Evolutionary conservation across 1,139 yeast species (phyloP).

Genomic region (Taphrina flavorubra): DNA sequence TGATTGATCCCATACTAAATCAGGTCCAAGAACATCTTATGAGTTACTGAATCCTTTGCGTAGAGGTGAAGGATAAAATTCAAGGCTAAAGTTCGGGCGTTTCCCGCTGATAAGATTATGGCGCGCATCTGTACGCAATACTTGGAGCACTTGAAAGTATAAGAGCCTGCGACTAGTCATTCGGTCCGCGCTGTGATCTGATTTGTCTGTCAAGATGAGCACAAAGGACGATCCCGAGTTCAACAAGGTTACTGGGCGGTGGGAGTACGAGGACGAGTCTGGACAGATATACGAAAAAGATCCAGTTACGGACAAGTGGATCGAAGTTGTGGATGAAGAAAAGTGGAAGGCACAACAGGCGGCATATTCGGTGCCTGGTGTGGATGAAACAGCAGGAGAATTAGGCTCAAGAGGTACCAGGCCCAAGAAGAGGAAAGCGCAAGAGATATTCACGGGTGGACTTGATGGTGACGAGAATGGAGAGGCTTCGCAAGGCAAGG

Average conservation of each 20-base stretch:
- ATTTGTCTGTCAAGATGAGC: conserved; percentile 18
- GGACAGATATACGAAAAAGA: conserved; percentile 40
- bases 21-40: no score
- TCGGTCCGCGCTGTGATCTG: no score
- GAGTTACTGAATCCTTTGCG: no score
- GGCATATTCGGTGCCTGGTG: conserved; percentile 42
- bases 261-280: conserved; percentile 39
- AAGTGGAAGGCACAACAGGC: conserved; percentile 38
- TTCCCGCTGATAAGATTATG: conserved; percentile 13
- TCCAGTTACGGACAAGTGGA: conserved; percentile 26
- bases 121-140: neutral
- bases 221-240: conserved; percentile 40
- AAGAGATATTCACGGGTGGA: conserved; percentile 15
- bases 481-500: conserved; percentile 11
- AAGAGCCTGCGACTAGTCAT: no score
- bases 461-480: neutral
- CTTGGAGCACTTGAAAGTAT: no score
- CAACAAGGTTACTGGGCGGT: conserved; percentile 30
- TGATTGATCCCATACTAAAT: no score
- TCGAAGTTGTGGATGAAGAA: conserved; percentile 32
- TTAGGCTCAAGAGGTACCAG: neutral
- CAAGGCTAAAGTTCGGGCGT: neutral
- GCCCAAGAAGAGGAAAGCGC: conserved; percentile 28
- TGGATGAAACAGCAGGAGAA: conserved; percentile 24
- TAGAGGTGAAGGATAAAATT: neutral